phyloP scores from a whole-genome alignment of 208 protist genomes.

The Acanthamoeba triangularis region DNA sequence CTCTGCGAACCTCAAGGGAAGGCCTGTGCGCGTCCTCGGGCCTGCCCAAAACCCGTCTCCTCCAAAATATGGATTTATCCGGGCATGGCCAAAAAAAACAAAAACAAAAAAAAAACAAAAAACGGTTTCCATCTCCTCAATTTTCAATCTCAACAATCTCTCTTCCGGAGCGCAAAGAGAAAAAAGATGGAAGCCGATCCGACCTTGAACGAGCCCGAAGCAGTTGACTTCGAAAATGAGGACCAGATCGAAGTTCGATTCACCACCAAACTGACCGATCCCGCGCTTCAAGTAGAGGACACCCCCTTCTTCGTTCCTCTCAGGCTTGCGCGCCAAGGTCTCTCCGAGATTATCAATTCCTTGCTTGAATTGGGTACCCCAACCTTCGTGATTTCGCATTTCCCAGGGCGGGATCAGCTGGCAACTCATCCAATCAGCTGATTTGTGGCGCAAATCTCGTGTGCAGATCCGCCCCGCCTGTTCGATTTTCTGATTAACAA shows the following conservation, averaged over 20 bases:
- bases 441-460: neutral
- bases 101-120: neutral
- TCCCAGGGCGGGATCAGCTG: neutral
- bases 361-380: constrained; percentile 22
- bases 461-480: neutral
- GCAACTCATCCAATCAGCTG: neutral
- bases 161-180: neutral
- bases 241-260: constrained; percentile 56
- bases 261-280: constrained; percentile 26
- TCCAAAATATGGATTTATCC: too few relatives aligned
- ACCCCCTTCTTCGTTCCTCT: constrained; percentile 45
- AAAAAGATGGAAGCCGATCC: constrained; percentile 45
- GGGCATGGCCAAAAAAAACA: too few relatives aligned
- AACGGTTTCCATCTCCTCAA: neutral
- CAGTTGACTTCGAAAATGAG: neutral
- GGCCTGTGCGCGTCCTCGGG: too few relatives aligned
- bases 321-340: constrained; percentile 16
- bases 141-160: neutral
- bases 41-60: too few relatives aligned
- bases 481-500: constrained; percentile 68
- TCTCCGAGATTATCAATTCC: constrained; percentile 56
- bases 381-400: neutral
- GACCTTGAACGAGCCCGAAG: neutral
- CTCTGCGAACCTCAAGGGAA: too few relatives aligned
- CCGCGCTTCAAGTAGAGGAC: neutral